Evolutionary conservation across 345 rosid genomes (phyloP).

Genomic region (Linum tenue): DNA sequence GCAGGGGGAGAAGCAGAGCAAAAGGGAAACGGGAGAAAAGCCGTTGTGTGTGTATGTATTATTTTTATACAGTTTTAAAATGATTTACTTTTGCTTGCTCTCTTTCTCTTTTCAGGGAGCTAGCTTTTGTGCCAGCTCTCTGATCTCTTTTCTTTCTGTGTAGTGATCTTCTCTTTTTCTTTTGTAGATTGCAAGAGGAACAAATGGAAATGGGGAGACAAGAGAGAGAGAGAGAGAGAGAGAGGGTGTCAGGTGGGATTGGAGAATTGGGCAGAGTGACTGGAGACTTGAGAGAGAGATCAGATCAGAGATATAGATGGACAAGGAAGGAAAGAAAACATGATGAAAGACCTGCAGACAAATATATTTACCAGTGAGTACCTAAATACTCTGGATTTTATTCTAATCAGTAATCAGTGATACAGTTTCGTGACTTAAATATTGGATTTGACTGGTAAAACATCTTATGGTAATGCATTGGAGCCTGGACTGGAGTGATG

Average conservation of each 20-base stretch:
- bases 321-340: background rate
- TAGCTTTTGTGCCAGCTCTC: background rate
- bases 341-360: background rate
- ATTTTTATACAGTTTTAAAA: slow-evolving; percentile 13
- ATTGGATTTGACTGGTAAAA: no score
- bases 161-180: slow-evolving; percentile 1
- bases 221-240: background rate
- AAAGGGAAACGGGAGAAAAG: background rate
- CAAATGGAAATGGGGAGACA: background rate
- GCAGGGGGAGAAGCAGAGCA: background rate
- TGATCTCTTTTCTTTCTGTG: background rate
- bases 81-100: slow-evolving; percentile 23
- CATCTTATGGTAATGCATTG: no score
- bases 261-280: background rate
- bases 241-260: background rate
- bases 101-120: background rate
- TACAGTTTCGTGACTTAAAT: background rate
- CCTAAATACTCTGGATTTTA: background rate
- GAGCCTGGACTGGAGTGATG: no score
- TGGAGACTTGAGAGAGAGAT: background rate
- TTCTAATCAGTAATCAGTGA: background rate
- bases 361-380: no score
- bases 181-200: background rate
- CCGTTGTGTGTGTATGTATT: background rate
- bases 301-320: background rate